phyloP scores from a whole-genome alignment of 2,329 filamentous ascomycete genomes.

The Colletotrichum theobromicola region DNA sequence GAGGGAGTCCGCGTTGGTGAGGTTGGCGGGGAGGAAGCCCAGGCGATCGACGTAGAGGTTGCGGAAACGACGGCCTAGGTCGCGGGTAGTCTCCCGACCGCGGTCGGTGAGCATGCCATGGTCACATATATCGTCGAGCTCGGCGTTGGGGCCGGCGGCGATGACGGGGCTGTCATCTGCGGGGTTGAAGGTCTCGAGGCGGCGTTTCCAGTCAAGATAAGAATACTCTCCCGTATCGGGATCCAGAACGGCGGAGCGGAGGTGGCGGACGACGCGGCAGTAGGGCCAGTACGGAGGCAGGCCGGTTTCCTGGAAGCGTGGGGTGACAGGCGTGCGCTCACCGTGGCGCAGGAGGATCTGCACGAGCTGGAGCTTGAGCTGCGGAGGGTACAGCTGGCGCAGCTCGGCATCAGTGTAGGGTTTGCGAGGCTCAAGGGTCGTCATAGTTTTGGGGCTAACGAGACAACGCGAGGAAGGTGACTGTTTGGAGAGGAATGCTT shows the following conservation, averaged over 20 bases:
- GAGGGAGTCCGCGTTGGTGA: slow-evolving; percentile 60
- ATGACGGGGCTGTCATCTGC: slow-evolving; percentile 70
- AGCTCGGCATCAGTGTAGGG: slow-evolving; percentile 86
- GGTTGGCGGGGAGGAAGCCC: slow-evolving; percentile 67
- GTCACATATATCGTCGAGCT: slow-evolving; percentile 83
- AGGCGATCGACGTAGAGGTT: slow-evolving; percentile 78
- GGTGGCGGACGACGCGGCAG: slow-evolving; percentile 76
- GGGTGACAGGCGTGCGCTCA: slow-evolving; percentile 82
- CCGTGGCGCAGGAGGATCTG: slow-evolving; percentile 86
- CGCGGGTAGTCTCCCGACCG: slow-evolving; percentile 74
- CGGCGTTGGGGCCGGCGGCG: slow-evolving; percentile 69
- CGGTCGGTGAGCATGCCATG: slow-evolving; percentile 78
- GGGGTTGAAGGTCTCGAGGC: slow-evolving; percentile 81
- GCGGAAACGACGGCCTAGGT: slow-evolving; percentile 71
- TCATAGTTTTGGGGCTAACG: slow-evolving; percentile 60
- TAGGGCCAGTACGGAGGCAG: slow-evolving; percentile 85
- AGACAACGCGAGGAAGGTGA: background rate
- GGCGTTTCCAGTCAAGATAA: slow-evolving; percentile 67
- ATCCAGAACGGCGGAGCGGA: slow-evolving; percentile 61
- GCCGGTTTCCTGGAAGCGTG: slow-evolving; percentile 84
- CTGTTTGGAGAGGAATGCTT: slow-evolving; percentile 14
- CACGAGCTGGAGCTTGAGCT: slow-evolving; percentile 84
- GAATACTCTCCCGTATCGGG: slow-evolving; percentile 44
- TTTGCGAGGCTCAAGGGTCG: slow-evolving; percentile 73
- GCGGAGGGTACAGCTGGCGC: slow-evolving; percentile 77